These are phyloP conservation scores for Salix viminalis DNA, from an alignment of 345 rosid species.

Conservation along the genomic window DNA sequence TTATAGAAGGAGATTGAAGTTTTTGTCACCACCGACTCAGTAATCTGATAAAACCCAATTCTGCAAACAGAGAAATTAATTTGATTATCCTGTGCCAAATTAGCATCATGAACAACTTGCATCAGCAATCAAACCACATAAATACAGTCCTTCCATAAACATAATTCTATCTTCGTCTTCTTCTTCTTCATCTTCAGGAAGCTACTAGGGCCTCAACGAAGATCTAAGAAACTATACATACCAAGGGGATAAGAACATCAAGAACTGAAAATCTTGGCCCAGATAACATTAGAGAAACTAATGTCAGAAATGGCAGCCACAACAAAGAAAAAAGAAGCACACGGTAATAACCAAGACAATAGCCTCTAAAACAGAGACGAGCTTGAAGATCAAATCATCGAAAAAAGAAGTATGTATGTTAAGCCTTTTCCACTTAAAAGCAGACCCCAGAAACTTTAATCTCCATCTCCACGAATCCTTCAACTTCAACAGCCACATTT, in stretches of 20 bases:
- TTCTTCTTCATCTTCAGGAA: no score
- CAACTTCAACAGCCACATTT: constrained; percentile 9
- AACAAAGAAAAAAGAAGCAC: constrained; percentile 23
- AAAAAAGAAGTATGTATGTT: constrained; percentile 29
- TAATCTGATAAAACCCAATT: neutral
- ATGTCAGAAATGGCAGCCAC: constrained; percentile 40
- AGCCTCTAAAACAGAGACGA: constrained; percentile 19
- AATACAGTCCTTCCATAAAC: neutral
- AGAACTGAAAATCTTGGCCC: neutral
- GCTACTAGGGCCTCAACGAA: neutral
- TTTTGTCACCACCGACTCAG: neutral
- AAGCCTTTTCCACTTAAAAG: constrained; percentile 37
- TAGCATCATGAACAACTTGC: neutral
- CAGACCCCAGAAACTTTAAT: constrained; percentile 34
- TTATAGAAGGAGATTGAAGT: neutral
- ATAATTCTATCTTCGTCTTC: neutral
- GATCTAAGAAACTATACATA: neutral
- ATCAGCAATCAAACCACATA: neutral
- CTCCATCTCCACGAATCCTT: constrained; percentile 26
- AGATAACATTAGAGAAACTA: neutral
- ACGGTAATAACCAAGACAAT: constrained; percentile 13
- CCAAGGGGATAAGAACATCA: neutral
- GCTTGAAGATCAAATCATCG: constrained; percentile 18
- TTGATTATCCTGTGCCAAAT: neutral
- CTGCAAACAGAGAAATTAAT: no score